These are phyloP conservation scores for Tricholoma matsutake DNA, from an alignment of 768 basidiomycete species.

Conservation along the genomic window DNA sequence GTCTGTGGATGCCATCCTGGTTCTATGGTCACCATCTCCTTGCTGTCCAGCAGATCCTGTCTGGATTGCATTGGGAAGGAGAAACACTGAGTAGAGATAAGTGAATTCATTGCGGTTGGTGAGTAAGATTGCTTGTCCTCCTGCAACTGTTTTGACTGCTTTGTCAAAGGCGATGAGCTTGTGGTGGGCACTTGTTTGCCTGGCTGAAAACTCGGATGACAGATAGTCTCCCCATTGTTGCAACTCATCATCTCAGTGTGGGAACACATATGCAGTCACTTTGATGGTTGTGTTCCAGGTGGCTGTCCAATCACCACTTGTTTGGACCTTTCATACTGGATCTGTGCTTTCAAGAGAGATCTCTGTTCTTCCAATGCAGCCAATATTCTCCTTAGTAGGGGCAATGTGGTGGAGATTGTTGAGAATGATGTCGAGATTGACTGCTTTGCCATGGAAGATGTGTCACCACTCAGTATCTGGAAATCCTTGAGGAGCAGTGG, in stretches of 20 bases:
- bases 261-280: slow-evolving; percentile 20
- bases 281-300: neutral
- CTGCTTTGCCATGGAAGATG: no score
- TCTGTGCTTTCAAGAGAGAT: no score
- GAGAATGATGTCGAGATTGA: no score
- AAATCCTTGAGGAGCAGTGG: no score
- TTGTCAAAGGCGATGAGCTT: neutral
- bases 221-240: slow-evolving; percentile 13
- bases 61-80: slow-evolving; percentile 9
- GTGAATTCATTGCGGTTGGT: slow-evolving; percentile 6
- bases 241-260: slow-evolving; percentile 19
- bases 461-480: no score
- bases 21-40: no score
- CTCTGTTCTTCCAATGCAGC: no score
- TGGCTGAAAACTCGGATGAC: slow-evolving; percentile 11
- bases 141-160: slow-evolving; percentile 12
- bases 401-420: no score
- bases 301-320: neutral
- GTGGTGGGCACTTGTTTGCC: neutral
- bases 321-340: no score
- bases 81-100: slow-evolving; percentile 4
- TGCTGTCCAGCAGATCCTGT: no score
- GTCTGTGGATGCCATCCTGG: no score
- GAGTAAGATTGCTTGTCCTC: slow-evolving; percentile 14
- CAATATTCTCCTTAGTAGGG: no score